Base-by-base conservation (phyloP, 495 filamentous ascomycete species). In the Xylaria palmicola region DNA sequence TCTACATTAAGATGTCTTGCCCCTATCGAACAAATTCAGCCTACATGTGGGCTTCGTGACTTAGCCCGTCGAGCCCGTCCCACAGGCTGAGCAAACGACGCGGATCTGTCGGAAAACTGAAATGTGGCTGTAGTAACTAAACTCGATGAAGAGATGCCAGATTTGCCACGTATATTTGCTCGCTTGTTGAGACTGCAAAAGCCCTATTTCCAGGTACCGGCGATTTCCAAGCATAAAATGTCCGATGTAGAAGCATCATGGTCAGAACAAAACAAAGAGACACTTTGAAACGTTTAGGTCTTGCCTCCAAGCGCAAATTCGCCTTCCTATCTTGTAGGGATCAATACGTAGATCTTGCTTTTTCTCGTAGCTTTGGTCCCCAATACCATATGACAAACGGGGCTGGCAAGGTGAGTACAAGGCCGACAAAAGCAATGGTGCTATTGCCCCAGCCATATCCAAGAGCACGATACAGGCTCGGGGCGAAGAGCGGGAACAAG, bases 401-500 rank as follows among this genome's bases (percentile, higher is more conserved):
- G 45, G 79, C 78, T 19, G 79, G 71, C 15, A 78, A 64, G 3
- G 40, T 8, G 57, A 83, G 70, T 0, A 66, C 75, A 12, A 83
- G 59, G 0, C 77, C 76, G 24, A 81, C 68, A 55, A 84, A 83
- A 1, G 75, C 83, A 59, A 85, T 72, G 19, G 84, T 32, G 62
- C 74, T 80, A 47, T 81, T 82, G 8, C 78, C 83, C 82, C 82
- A 85, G 44, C 82, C 82, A 47, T 83, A 70, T 0, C 79, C 78
- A n/a, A 85, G 66, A 19, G 64, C 73, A 44, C 74, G 48, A 67
- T 84, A 90, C 80, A 89, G 79, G 36, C 77, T 78, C 19, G 84
- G 85, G 12, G 86, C 85, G 60, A 91, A 91, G 6, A 92, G 74
- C 12, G 89, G 89, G 62, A 92, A 91, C 13, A 79, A 81, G 62